phyloP scores from a whole-genome alignment of 2,329 filamentous ascomycete species.

The Monosporascus ibericus region DNA sequence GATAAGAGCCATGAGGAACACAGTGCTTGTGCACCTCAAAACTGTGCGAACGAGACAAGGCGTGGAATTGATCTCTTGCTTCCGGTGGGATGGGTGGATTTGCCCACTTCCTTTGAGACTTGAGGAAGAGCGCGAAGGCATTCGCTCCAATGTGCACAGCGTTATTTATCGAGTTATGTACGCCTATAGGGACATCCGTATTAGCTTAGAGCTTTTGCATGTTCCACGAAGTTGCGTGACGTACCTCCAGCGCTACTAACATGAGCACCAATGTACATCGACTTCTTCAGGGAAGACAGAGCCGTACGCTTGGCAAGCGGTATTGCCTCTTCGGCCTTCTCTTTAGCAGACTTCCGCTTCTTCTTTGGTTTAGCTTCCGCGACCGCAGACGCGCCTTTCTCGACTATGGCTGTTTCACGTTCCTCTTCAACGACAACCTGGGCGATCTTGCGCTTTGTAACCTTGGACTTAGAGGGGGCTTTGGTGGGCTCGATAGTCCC shows the following conservation, averaged over 20 bases:
- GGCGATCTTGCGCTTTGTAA: constrained; percentile 13
- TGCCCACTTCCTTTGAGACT: constrained; percentile 92
- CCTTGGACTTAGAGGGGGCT: constrained; percentile 11
- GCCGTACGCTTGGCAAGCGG: constrained; percentile 65
- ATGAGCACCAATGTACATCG: constrained; percentile 85
- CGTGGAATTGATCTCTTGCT: constrained; percentile 62
- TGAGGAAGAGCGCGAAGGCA: constrained; percentile 89
- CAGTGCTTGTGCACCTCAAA: constrained; percentile 69
- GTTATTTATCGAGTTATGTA: constrained; percentile 82
- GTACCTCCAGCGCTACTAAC: constrained; percentile 82
- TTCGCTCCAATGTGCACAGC: constrained; percentile 80
- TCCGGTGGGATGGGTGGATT: constrained; percentile 70
- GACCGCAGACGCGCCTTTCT: constrained; percentile 4
- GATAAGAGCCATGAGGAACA: constrained; percentile 90
- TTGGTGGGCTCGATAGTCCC: neutral
- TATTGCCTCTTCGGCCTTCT: constrained; percentile 39
- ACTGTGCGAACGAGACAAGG: constrained; percentile 58
- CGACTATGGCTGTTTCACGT: constrained; percentile 1
- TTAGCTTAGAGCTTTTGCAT: constrained; percentile 2
- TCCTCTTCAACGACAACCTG: constrained; percentile 15
- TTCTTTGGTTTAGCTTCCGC: constrained; percentile 24
- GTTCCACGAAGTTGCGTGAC: constrained; percentile 11
- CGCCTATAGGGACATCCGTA: constrained; percentile 46
- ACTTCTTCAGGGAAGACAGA: constrained; percentile 54
- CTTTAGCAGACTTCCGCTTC: constrained; percentile 36